Conservation (phyloP, 148 eudicot species). For the Cornus suecica region DNA sequence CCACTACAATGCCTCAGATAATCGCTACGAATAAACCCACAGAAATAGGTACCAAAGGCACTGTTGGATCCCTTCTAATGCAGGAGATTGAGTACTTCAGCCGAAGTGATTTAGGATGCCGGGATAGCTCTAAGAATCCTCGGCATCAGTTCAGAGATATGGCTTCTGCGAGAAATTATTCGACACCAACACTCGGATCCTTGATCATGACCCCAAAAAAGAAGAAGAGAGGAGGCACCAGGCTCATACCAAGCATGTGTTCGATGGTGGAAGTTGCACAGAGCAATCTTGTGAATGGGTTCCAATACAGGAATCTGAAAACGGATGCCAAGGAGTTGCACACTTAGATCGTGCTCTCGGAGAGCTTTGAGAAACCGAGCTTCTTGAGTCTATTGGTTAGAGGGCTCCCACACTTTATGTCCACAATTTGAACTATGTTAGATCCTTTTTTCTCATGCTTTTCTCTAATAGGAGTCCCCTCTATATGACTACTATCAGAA, state of each 20-base stretch:
- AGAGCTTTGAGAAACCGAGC: slow-evolving; percentile 69
- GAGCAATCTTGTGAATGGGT: slow-evolving; percentile 27
- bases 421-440: slow-evolving; percentile 62
- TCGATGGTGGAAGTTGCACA: slow-evolving; percentile 51
- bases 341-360: slow-evolving; percentile 46
- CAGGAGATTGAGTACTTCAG: slow-evolving; percentile 54
- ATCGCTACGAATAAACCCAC: slow-evolving; percentile 34
- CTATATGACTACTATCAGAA: slow-evolving; percentile 48
- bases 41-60: slow-evolving; percentile 60
- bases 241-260: slow-evolving; percentile 52
- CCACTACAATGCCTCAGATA: slow-evolving; percentile 16
- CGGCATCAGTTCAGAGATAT: background rate
- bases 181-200: slow-evolving; percentile 21
- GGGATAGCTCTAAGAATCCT: slow-evolving; percentile 12
- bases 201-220: slow-evolving; percentile 23
- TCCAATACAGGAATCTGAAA: slow-evolving; percentile 41
- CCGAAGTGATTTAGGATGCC: slow-evolving; percentile 28
- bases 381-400: slow-evolving; percentile 56
- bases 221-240: slow-evolving; percentile 42
- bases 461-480: slow-evolving; percentile 53
- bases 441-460: slow-evolving; percentile 42
- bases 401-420: slow-evolving; percentile 56
- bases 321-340: slow-evolving; percentile 28
- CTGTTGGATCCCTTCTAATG: slow-evolving; percentile 55
- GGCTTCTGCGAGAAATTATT: slow-evolving; percentile 21